These are phyloP conservation scores for Antitrichia curtipendula DNA, from an alignment of 225 moss, liverwort and hornwort genomes.

Conservation along the genomic window DNA sequence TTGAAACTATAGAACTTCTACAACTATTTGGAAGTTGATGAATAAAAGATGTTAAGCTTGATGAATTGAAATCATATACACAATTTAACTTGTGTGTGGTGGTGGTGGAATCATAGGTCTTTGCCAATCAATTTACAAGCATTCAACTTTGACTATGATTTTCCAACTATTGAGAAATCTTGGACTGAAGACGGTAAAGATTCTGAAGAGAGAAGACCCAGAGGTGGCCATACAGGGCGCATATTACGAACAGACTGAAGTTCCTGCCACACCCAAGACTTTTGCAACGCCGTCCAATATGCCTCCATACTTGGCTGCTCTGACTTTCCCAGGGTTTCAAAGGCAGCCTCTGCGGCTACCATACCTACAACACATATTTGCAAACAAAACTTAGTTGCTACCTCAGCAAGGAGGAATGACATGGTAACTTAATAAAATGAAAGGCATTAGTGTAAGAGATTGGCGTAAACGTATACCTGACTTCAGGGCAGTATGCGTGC, in stretches of 20 bases:
- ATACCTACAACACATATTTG: slow-evolving; percentile 39
- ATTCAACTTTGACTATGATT: not conserved
- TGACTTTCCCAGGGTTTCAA: slow-evolving; percentile 42
- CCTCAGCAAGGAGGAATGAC: not conserved
- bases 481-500: slow-evolving; percentile 74
- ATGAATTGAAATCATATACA: not conserved
- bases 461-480: slow-evolving; percentile 24
- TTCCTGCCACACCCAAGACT: slow-evolving; percentile 84
- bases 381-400: not conserved
- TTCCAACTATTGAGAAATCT: not conserved
- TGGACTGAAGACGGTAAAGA: not conserved
- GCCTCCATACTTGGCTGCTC: slow-evolving; percentile 52
- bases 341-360: slow-evolving; percentile 78
- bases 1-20: not conserved
- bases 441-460: not conserved
- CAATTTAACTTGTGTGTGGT: not conserved
- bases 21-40: not conserved
- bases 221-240: slow-evolving; percentile 44
- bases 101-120: not conserved
- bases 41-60: not conserved
- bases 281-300: slow-evolving; percentile 63
- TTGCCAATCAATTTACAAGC: not conserved
- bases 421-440: not conserved
- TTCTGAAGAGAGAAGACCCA: not conserved
- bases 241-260: slow-evolving; percentile 56